Percentiles rank a stretch among this genome's conserved stretches.
Evolutionary conservation across 2,329 filamentous ascomycete species (phyloP).

Genomic region (Neurospora sp.): DNA sequence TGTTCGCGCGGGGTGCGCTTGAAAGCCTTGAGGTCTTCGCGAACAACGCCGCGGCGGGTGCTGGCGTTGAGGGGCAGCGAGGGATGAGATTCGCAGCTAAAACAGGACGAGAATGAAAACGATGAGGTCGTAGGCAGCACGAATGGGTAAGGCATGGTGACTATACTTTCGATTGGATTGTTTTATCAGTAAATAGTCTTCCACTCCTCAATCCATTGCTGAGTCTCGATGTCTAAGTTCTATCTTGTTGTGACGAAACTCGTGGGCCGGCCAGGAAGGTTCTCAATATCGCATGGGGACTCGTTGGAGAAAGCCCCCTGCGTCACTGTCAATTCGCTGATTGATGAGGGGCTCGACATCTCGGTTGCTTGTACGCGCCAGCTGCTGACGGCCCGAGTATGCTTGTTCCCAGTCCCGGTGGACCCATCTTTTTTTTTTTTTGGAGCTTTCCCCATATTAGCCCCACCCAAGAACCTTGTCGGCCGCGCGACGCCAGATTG

Average conservation of each 20-base stretch:
- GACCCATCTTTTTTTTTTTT: background rate
- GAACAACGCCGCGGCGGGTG: constrained; percentile 72
- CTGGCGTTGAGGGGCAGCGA: constrained; percentile 76
- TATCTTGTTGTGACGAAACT: background rate
- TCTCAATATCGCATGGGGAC: background rate
- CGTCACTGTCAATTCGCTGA: background rate
- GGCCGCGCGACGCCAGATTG: constrained; percentile 11
- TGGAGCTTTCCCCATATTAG: constrained; percentile 6
- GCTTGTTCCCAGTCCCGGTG: background rate
- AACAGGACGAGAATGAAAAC: constrained; percentile 68
- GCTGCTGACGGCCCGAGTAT: constrained; percentile 10
- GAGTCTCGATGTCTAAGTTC: background rate
- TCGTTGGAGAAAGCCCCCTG: background rate
- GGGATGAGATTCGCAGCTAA: constrained; percentile 74
- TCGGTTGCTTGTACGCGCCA: background rate
- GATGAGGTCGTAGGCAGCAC: constrained; percentile 80
- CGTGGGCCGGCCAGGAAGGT: background rate
- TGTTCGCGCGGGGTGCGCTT: constrained; percentile 70
- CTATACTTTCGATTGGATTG: background rate
- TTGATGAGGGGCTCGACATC: background rate
- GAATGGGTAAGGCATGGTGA: constrained; percentile 79
- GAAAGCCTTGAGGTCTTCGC: constrained; percentile 77
- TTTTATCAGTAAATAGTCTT: background rate
- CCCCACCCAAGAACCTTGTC: constrained; percentile 7
- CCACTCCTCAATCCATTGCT: background rate